Base-by-base conservation (phyloP, 2,329 filamentous ascomycete species). In the Akanthomyces muscarius region DNA sequence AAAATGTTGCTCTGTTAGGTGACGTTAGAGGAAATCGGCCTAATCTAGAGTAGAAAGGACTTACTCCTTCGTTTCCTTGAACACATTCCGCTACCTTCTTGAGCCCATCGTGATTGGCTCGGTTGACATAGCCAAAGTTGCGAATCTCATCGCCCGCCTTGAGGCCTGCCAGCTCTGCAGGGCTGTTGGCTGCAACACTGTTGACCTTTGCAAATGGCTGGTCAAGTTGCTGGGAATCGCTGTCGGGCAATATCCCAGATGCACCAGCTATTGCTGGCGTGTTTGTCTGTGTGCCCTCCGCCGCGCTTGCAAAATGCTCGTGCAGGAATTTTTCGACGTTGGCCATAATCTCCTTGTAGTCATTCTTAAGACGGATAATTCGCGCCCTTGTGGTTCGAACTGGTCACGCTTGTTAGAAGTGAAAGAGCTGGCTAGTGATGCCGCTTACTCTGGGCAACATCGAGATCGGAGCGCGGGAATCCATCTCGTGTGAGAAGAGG, bases 301-400 rank as follows among this genome's bases (percentile, higher is more conserved):
- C 82, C 50, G 90, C 74, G 65, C 78, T 86, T n/a, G 92, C 92
- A 74, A 98, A 97, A 72, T 95, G 90, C 68, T 90, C 88, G 72
- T 98, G 92, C n/a, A 99, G 83, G 53, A 88, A 87, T 71, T 88
- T 88, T 75, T 98, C 95, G 68, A 98, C 89, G 64, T 83, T 81
- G 63, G 78, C 78, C 92, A 98, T 97, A 50, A 97, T 78, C 45
- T 88, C 86, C 73, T 96, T 97, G 79, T 97, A 94, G 76, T 99
- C 95, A 72, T 97, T 98, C 67, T 90, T 88, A 45, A 98, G 82
- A 68, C 88, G 83, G 68, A 98, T 95, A 68, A 99, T 97, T 65
- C 91, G 88, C 33, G 93, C 86, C 75, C 95, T 85, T 44, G 93
- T 97, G n/a, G 92, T 97, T 65, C 95, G 91, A 72, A 99, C 91